Evolutionary conservation across 164 flowering plant genomes (phyloP), one percentile per base, ranked within the genome.

Genomic region (Cinnamomum chago): DNA sequence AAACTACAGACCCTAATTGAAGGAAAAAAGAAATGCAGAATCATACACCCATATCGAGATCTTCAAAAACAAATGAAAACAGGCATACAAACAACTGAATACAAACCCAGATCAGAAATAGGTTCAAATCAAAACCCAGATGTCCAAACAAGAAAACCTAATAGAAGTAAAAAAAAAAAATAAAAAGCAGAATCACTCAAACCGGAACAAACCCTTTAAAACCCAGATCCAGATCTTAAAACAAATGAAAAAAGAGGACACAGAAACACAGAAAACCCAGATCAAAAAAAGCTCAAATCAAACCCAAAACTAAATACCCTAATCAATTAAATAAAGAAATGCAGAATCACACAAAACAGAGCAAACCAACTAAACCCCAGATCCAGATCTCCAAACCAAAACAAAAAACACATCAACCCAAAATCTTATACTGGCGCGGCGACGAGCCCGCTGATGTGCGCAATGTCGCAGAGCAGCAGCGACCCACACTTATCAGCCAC

Each of bases 371-470:
- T 3, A 55, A 20, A 55, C 6, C 60, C 17, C 60, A 17, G 47
- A 40, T 70, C 72, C 68, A 76, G 18, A 72, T 70, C 14, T 62
- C 14, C 33, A 24, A 40, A 40, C 35, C 35, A 30, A 30, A 30
- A 4, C 35, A 64, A 7, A 7, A 40, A 40, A 40, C 10, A 9
- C 2, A 40, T 5, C 47, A 6, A 11, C 47, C 47, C n/a, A n/a
- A 66, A 30, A 14, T 66, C 17, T 9, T 6, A 55, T 55, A 95
- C 98, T 96, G 92, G 92, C 78, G 99, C 98, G 79, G 99, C 98
- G 81, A 96, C 97, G 75, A 96, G 99, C 35, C 99, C 99, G 79
- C 98, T 94, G 51, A 92, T 92, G 81, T 96, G 99, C 75, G 98
- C 99, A 98, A 94, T 96, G 69, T 96, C 98, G 70, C 97, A 92